phyloP scores from a whole-genome alignment of 2,329 filamentous ascomycete genomes.

The Calonectria hawksworthii region DNA sequence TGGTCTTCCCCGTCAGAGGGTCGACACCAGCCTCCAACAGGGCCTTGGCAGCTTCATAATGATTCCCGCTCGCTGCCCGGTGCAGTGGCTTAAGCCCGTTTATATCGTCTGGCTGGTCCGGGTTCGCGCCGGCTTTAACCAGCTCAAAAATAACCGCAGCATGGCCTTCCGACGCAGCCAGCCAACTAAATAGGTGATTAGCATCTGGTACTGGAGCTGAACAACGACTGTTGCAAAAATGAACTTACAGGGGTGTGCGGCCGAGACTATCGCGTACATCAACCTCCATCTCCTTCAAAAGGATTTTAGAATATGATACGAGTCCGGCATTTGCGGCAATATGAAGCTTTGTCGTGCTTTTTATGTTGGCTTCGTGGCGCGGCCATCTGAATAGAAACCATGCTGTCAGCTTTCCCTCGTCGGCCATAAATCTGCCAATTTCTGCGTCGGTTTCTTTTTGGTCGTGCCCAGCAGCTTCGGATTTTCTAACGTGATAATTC shows the following conservation, averaged over 20 bases:
- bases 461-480: constrained; percentile 34
- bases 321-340: constrained; percentile 37
- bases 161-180: constrained; percentile 44
- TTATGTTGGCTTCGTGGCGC: not conserved
- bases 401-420: constrained; percentile 17
- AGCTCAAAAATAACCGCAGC: constrained; percentile 33
- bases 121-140: constrained; percentile 44
- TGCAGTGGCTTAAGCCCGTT: constrained; percentile 34
- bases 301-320: constrained; percentile 33
- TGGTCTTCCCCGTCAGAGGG: not conserved
- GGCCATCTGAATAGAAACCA: constrained; percentile 34
- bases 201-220: not conserved
- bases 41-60: not conserved
- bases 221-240: not conserved
- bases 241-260: constrained; percentile 43
- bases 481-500: constrained; percentile 44
- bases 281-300: constrained; percentile 30
- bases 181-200: constrained; percentile 29
- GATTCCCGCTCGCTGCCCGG: not conserved
- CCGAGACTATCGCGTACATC: constrained; percentile 29
- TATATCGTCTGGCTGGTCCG: constrained; percentile 32
- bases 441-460: constrained; percentile 27
- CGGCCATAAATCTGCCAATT: constrained; percentile 26
- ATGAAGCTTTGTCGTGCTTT: constrained; percentile 27
- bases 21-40: not conserved